Conservation (phyloP, 768 basidiomycete genomes). For the Leccinum longicurvipes region DNA sequence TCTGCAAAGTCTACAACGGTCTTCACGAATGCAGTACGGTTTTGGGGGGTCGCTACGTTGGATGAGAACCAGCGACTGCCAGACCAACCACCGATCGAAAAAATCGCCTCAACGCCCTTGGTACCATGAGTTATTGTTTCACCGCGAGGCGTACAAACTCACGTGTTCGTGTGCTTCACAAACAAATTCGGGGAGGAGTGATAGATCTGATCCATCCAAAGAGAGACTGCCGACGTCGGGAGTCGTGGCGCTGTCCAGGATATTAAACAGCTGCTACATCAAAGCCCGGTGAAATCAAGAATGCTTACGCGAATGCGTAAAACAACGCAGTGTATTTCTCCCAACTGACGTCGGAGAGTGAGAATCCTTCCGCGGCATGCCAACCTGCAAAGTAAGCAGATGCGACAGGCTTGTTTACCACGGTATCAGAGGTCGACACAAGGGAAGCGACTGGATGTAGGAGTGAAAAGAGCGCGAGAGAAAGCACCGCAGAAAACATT, state of each 20-base stretch:
- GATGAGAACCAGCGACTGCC: constrained; percentile 64
- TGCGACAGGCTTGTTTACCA: constrained; percentile 41
- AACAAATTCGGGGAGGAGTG: constrained; percentile 57
- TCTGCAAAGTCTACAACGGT: constrained; percentile 45
- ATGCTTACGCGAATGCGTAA: constrained; percentile 58
- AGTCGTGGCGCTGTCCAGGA: constrained; percentile 31
- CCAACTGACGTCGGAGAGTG: constrained; percentile 58
- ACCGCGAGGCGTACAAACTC: constrained; percentile 3
- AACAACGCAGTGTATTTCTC: constrained; percentile 61
- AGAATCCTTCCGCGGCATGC: constrained; percentile 50
- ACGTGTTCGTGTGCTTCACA: constrained; percentile 37
- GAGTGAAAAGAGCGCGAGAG: not conserved
- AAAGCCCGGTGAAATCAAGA: not conserved
- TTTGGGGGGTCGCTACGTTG: constrained; percentile 46
- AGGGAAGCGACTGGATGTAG: not conserved
- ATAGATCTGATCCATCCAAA: constrained; percentile 42
- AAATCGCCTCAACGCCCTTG: constrained; percentile 52
- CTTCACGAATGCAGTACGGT: constrained; percentile 62
- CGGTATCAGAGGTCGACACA: constrained; percentile 25
- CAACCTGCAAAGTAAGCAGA: constrained; percentile 63
- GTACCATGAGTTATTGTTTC: not conserved
- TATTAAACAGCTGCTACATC: not conserved
- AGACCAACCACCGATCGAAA: constrained; percentile 71
- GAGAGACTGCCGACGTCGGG: constrained; percentile 30
- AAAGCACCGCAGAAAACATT: not conserved